Percentiles rank a stretch among this genome's conserved stretches.
These are phyloP conservation scores for Penicillium alfredii DNA, from an alignment of 495 filamentous ascomycete genomes.

Conservation along the genomic window DNA sequence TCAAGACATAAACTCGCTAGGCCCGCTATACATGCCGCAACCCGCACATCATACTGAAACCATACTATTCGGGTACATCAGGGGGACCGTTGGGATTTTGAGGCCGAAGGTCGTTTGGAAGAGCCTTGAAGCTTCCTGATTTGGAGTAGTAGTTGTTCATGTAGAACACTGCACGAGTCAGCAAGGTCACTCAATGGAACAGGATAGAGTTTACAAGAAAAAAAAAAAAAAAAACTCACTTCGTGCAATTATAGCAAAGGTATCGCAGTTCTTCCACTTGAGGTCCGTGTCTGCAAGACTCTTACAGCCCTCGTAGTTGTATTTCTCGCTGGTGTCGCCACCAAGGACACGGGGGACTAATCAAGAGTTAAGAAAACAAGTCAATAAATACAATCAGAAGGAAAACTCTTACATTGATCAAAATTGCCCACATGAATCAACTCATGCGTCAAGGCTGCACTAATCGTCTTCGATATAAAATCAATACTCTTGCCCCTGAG, in stretches of 20 bases:
- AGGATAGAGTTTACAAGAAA: too few species aligned
- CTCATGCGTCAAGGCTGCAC: neutral
- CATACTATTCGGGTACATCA: too few species aligned
- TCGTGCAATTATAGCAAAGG: conserved; percentile 2
- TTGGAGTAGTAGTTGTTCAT: conserved; percentile 1
- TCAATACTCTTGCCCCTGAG: neutral
- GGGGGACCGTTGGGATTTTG: neutral
- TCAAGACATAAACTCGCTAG: too few species aligned
- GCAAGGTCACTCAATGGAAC: too few species aligned
- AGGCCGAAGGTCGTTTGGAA: neutral
- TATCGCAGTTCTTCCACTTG: conserved; percentile 2
- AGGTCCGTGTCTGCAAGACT: neutral
- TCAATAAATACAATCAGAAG: neutral
- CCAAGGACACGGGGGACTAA: neutral
- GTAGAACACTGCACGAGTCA: conserved; percentile 2
- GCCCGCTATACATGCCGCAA: too few species aligned
- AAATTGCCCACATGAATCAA: neutral
- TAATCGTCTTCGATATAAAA: neutral
- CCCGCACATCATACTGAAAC: too few species aligned
- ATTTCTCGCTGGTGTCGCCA: neutral
- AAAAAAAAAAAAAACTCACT: neutral
- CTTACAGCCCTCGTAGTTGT: neutral
- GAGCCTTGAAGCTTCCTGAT: neutral
- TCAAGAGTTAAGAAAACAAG: neutral
- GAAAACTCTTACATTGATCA: neutral